Evolutionary conservation across 345 rosid genomes (phyloP).

Genomic region (Psidium guajava): DNA sequence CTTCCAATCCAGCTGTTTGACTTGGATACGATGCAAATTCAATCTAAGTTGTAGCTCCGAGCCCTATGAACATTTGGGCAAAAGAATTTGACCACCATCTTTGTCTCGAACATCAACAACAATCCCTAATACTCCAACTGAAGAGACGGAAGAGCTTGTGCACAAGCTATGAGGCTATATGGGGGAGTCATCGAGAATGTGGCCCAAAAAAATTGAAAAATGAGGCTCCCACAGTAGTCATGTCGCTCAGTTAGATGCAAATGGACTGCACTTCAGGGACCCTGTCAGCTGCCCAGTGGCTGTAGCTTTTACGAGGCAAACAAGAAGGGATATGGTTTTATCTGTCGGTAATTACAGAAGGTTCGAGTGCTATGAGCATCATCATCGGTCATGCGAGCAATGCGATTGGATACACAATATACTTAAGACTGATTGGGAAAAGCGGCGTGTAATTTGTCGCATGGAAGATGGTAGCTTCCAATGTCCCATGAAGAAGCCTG

Average conservation of each 20-base stretch:
- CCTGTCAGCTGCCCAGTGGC: not conserved
- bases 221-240: not conserved
- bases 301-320: not conserved
- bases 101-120: not conserved
- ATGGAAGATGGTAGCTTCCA: conserved; percentile 71
- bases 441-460: conserved; percentile 57
- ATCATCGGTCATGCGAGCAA: not conserved
- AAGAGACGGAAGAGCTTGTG: not conserved
- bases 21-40: not conserved
- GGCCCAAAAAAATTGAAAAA: not conserved
- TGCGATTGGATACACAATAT: not conserved
- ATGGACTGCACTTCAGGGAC: not conserved
- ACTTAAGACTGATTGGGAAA: conserved; percentile 65
- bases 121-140: not conserved
- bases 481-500: conserved; percentile 74
- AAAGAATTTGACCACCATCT: not conserved
- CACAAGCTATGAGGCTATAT: not conserved
- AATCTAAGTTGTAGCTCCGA: not conserved
- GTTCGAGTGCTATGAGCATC: not conserved
- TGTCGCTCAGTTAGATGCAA: not conserved
- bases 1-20: not conserved
- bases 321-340: not conserved
- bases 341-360: not conserved
- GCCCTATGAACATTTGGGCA: not conserved
- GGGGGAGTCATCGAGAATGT: not conserved